Conservation (phyloP, 345 rosid genomes). For the Nasturtium officinale region DNA sequence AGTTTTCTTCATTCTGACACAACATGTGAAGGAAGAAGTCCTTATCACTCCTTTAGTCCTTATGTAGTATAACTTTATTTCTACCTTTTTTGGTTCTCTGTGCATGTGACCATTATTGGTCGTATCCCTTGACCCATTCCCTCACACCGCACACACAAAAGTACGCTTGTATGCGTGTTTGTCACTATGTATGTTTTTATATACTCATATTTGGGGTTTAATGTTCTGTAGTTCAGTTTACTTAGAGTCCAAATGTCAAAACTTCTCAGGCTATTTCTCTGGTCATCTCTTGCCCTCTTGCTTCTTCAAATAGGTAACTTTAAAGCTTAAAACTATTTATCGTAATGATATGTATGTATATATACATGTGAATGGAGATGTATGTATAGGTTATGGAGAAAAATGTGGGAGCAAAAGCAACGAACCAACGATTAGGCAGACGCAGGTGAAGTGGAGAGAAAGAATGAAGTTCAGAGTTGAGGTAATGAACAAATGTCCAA, state of each 20-base stretch:
- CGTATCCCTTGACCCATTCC: slow-evolving; percentile 35
- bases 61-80: slow-evolving; percentile 18
- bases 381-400: slow-evolving; percentile 27
- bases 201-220: slow-evolving; percentile 4
- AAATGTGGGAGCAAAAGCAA: slow-evolving; percentile 40
- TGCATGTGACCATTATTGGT: slow-evolving; percentile 44
- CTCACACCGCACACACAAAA: slow-evolving; percentile 6
- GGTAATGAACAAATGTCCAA: slow-evolving; percentile 40
- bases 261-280: slow-evolving; percentile 32
- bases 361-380: slow-evolving; percentile 9
- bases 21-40: slow-evolving; percentile 37
- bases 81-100: slow-evolving; percentile 28
- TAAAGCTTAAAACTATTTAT: not conserved
- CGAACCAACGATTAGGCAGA: slow-evolving; percentile 40
- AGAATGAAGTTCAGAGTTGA: slow-evolving; percentile 39
- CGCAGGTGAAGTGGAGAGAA: slow-evolving; percentile 24
- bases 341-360: not conserved
- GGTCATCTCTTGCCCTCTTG: slow-evolving; percentile 33
- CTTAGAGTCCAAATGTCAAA: slow-evolving; percentile 27
- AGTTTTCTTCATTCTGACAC: slow-evolving; percentile 41
- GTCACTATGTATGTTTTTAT: slow-evolving; percentile 5
- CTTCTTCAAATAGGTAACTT: slow-evolving; percentile 32
- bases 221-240: slow-evolving; percentile 13
- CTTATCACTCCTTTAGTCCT: slow-evolving; percentile 27
- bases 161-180: not conserved